Evolutionary conservation across 2,329 filamentous ascomycete species (phyloP).

Genomic region (Aureobasidium mangrovei): DNA sequence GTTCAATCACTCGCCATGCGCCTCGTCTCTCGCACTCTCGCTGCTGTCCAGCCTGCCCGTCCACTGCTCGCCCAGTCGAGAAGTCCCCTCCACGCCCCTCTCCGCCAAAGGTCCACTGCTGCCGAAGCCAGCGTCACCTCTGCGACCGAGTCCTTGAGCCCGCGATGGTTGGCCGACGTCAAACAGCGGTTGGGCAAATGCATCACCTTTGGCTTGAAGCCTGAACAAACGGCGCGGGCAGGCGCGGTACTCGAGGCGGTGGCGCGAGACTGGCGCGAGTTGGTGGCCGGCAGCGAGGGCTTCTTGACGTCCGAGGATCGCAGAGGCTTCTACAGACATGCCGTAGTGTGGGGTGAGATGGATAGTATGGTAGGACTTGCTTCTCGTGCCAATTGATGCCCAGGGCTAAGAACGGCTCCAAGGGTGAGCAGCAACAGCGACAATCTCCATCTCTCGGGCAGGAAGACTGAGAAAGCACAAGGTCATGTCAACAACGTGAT

Average conservation of each 20-base stretch:
- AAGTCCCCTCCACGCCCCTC: neutral
- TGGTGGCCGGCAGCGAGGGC: constrained; percentile 66
- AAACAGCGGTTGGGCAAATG: constrained; percentile 63
- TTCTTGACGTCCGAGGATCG: constrained; percentile 57
- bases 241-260: constrained; percentile 52
- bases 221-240: constrained; percentile 49
- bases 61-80: neutral
- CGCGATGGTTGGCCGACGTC: constrained; percentile 62
- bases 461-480: constrained; percentile 23
- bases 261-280: constrained; percentile 58
- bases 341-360: constrained; percentile 80
- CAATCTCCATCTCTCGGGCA: neutral
- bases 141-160: constrained; percentile 30
- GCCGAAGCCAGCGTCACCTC: constrained; percentile 2
- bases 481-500: constrained; percentile 81
- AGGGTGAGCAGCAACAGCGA: too few relatives aligned
- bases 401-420: too few relatives aligned
- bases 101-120: neutral
- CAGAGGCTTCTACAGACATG: constrained; percentile 55
- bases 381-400: too few relatives aligned
- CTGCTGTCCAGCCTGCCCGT: neutral
- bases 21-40: neutral
- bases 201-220: constrained; percentile 61
- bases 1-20: neutral
- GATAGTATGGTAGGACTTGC: constrained; percentile 43